Percentiles rank a stretch among this genome's conserved stretches.
phyloP scores from a whole-genome alignment of 257 asterid species.

The Solanum pimpinellifolium region DNA sequence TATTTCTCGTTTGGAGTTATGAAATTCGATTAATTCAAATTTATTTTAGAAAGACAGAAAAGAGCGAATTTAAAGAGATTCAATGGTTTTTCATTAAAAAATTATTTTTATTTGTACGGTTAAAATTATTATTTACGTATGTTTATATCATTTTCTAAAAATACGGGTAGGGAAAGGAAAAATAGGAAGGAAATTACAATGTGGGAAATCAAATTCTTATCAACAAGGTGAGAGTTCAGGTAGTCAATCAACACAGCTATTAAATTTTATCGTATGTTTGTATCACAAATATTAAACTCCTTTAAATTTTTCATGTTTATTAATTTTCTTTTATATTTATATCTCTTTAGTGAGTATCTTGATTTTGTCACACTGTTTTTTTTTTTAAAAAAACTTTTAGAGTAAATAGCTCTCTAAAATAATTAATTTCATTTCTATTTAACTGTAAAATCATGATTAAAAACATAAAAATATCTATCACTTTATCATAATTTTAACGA shows the following conservation, averaged over 20 bases:
- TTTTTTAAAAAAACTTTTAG: not conserved
- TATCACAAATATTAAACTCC: not conserved
- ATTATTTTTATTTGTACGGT: not conserved
- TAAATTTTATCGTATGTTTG: no score
- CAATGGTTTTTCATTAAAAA: not conserved
- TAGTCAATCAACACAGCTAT: not conserved
- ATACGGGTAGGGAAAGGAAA: no score
- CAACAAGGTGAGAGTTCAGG: not conserved
- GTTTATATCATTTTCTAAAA: no score
- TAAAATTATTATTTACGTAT: not conserved
- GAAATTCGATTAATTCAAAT: not conserved
- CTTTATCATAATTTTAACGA: not conserved
- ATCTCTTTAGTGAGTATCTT: not conserved
- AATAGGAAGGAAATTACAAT: not conserved
- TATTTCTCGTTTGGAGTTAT: fast-evolving
- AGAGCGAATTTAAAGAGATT: not conserved
- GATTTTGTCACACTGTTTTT: not conserved
- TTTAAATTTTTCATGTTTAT: not conserved
- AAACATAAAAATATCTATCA: not conserved
- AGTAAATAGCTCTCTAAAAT: fast-evolving
- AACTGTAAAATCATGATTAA: not conserved
- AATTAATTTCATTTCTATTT: not conserved
- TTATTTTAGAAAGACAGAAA: not conserved
- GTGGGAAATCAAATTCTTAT: not conserved
- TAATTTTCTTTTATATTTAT: not conserved